Conservation (phyloP, 140 eudicot species). For the Ambrosia hybrid region DNA sequence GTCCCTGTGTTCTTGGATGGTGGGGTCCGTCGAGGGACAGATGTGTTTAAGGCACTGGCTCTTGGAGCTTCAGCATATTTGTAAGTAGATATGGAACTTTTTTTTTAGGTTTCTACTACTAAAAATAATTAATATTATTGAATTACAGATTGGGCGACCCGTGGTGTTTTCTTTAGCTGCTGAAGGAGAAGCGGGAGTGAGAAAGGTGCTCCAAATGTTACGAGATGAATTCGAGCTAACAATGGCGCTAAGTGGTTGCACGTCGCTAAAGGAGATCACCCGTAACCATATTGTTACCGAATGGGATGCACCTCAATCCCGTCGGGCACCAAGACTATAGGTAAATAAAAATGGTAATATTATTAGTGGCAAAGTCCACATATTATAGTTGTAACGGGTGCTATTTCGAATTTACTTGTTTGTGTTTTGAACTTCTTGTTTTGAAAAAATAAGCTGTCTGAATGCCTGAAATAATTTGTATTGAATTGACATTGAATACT, state of each 20-base stretch:
- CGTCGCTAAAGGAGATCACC: constrained; percentile 68
- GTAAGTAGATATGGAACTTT: constrained; percentile 47
- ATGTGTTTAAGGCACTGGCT: constrained; percentile 91
- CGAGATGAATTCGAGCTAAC: constrained; percentile 93
- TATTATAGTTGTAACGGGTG: constrained; percentile 20
- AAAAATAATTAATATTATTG: constrained; percentile 10
- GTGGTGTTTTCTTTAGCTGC: constrained; percentile 96
- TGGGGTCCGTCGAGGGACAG: constrained; percentile 96
- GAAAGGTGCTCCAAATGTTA: constrained; percentile 86
- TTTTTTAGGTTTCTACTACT: background rate
- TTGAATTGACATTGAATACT: too few species aligned
- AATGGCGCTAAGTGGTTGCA: constrained; percentile 97
- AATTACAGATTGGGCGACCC: constrained; percentile 84
- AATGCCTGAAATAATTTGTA: background rate
- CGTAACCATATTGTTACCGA: constrained; percentile 86
- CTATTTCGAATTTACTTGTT: constrained; percentile 20
- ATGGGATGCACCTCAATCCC: constrained; percentile 86
- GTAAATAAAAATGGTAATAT: constrained; percentile 5
- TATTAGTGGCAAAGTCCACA: constrained; percentile 10
- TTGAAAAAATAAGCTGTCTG: constrained; percentile 22
- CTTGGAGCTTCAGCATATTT: constrained; percentile 92
- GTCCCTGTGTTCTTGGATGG: constrained; percentile 93
- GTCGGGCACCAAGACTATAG: constrained; percentile 55
- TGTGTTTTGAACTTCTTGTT: constrained; percentile 24
- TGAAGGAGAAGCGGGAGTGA: constrained; percentile 96